These are phyloP conservation scores for Andrographis paniculata DNA, from an alignment of 305 asterid species.

Conservation along the genomic window DNA sequence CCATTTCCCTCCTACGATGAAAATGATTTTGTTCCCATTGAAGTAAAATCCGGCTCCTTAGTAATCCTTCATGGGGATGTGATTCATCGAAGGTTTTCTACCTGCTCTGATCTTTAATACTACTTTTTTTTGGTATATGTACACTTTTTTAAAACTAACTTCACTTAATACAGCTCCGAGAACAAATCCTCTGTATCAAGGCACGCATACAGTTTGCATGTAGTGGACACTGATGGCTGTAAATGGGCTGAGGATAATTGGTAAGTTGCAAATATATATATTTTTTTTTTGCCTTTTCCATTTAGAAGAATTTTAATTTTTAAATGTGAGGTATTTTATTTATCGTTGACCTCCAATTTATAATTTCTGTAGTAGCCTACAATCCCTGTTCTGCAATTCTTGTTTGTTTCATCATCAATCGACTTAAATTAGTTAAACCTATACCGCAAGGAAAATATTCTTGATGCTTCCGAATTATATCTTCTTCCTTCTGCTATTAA, in stretches of 20 bases:
- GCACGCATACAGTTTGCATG: slow-evolving; percentile 89
- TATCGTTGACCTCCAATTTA: too few species aligned
- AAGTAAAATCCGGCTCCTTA: slow-evolving; percentile 68
- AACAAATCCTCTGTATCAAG: slow-evolving; percentile 72
- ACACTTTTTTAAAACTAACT: too few species aligned
- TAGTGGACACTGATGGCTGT: slow-evolving; percentile 83
- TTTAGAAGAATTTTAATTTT: too few species aligned
- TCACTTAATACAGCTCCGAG: slow-evolving; percentile 54
- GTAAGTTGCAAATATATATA: slow-evolving; percentile 27
- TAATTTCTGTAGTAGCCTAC: too few species aligned
- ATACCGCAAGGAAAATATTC: too few species aligned
- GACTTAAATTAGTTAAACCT: too few species aligned
- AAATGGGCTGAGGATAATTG: slow-evolving; percentile 84
- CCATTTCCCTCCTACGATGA: slow-evolving; percentile 60
- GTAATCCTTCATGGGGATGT: slow-evolving; percentile 76
- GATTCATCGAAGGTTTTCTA: slow-evolving; percentile 64
- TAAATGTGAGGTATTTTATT: too few species aligned
- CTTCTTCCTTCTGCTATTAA: not conserved
- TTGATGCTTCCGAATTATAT: too few species aligned
- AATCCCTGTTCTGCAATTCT: too few species aligned
- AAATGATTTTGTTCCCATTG: slow-evolving; percentile 56
- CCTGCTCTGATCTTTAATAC: not conserved
- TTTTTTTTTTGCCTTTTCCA: too few species aligned
- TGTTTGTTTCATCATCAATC: too few species aligned
- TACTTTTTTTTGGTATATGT: not conserved